A percentile compares a stretch with the other conserved stretches of the same genome.
Evolutionary conservation across 164 flowering plant species (phyloP).

Genomic region (Warburgia ugandensis): DNA sequence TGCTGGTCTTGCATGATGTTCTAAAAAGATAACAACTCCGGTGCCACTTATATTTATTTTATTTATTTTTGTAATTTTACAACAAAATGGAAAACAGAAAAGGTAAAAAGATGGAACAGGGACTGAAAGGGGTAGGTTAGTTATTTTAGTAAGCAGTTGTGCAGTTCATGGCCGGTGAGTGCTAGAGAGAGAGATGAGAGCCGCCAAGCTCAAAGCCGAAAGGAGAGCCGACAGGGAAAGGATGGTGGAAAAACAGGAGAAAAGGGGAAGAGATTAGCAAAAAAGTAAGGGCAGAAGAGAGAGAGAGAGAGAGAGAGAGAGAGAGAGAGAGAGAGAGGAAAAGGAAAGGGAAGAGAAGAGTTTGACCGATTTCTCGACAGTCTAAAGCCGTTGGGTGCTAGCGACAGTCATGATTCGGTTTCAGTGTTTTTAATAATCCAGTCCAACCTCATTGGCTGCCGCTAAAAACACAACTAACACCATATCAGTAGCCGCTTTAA

Average conservation of each 20-base stretch:
- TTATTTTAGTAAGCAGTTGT: too few species aligned
- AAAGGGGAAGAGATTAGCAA: neutral
- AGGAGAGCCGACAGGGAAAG: slow-evolving; percentile 13
- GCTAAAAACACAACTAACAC: slow-evolving; percentile 5
- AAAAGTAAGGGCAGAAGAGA: neutral
- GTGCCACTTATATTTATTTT: too few species aligned
- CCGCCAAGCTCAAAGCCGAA: neutral
- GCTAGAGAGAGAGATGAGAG: too few species aligned
- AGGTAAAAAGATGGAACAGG: too few species aligned
- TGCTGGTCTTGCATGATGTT: too few species aligned
- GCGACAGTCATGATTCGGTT: slow-evolving; percentile 36
- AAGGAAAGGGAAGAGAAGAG: slow-evolving; percentile 3
- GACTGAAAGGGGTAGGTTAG: too few species aligned
- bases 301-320: slow-evolving; percentile 5
- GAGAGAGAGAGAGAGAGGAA: neutral
- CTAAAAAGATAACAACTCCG: too few species aligned
- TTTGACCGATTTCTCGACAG: slow-evolving; percentile 24
- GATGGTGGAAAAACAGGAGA: neutral
- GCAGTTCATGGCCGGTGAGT: too few species aligned
- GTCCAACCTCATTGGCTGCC: slow-evolving; percentile 12
- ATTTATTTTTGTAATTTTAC: too few species aligned
- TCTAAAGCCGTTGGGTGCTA: slow-evolving; percentile 20
- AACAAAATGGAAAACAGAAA: too few species aligned
- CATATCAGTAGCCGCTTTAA: slow-evolving; percentile 30
- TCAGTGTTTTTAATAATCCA: slow-evolving; percentile 15